Conservation (phyloP, 805 yeast species). For the Candida hispaniensis region DNA sequence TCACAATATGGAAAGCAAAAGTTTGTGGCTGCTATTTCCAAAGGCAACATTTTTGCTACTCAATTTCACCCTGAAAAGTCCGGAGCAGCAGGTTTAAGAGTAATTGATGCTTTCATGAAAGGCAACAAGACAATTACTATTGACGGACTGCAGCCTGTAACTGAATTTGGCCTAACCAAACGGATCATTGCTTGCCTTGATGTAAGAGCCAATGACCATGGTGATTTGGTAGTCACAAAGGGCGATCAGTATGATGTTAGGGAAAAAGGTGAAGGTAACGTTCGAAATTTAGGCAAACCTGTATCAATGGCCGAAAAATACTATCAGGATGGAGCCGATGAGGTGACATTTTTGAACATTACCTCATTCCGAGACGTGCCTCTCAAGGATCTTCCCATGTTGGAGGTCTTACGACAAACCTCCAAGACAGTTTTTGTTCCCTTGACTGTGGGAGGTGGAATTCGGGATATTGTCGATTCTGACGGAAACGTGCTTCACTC, state of each 20-base stretch:
- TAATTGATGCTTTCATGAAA: slow-evolving; percentile 61
- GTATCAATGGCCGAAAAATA: slow-evolving; percentile 87
- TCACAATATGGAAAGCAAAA: slow-evolving; percentile 67
- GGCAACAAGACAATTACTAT: slow-evolving; percentile 31
- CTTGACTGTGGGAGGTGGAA: slow-evolving; percentile 97
- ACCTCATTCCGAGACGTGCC: slow-evolving; percentile 96
- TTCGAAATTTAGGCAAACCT: slow-evolving; percentile 92
- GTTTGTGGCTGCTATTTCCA: slow-evolving; percentile 73
- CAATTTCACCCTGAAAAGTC: slow-evolving; percentile 99
- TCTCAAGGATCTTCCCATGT: slow-evolving; percentile 85
- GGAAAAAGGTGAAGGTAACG: slow-evolving; percentile 51
- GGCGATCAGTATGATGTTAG: slow-evolving; percentile 98
- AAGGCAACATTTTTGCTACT: slow-evolving; percentile 79
- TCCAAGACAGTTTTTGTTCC: slow-evolving; percentile 94
- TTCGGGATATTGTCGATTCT: slow-evolving; percentile 80
- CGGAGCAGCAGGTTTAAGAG: slow-evolving; percentile 76
- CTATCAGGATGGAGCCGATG: slow-evolving; percentile 94
- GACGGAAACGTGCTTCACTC: slow-evolving; percentile 59
- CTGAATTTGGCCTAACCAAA: slow-evolving; percentile 55
- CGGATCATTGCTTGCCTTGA: slow-evolving; percentile 94
- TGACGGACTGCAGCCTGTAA: slow-evolving; percentile 7
- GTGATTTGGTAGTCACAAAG: slow-evolving; percentile 94
- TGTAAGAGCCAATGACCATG: slow-evolving; percentile 88
- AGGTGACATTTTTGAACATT: slow-evolving; percentile 85
- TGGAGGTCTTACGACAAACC: slow-evolving; percentile 70